Base-by-base conservation (phyloP, 2,329 filamentous ascomycete genomes). In the Epichloe brachyelytri region DNA sequence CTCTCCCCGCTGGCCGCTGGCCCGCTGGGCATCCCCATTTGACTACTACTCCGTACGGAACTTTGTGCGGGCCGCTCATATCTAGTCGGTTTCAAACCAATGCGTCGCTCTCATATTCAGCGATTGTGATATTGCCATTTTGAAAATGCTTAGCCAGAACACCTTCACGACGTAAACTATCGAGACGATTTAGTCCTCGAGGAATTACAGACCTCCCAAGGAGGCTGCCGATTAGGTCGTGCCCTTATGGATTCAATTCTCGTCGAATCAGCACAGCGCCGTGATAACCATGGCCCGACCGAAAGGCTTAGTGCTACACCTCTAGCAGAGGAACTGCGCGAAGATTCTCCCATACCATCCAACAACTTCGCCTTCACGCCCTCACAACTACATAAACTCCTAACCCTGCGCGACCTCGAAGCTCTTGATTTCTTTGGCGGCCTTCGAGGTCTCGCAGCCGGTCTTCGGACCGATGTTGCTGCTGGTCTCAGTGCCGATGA, bases 281-380 rank as follows among this genome's bases (percentile, higher is more conserved):
- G 36, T 44, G 46, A 53, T 38, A 14, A 56, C 19, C 49, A 44
- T 48, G 51, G 40, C 26, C 14, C 41, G 17, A 17, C 43, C 39
- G 46, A 48, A 38, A 26, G 52, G 14, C 54, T 59, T 39, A 43
- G 53, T 51, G 49, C 45, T 37, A 49, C 47, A 30, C 26, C 53
- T 37, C 36, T 50, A 14, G 49, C 54, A 6, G 43, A 55, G 51
- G 62, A 66, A 51, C 52, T 67, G 40, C 55, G 53, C 47, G 55
- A 62, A 19, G 58, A 63, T 26, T 47, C 55, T 5, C 62, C 60
- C 34, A 49, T 60, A 17, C 54, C 60, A 11, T 56, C 57, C 51
- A 77, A 74, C 57, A 69, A 66, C 6, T 80, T 80, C 53, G 76
- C 74, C 12, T 80, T 79, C 53, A 71, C 72, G 0, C 73, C 76